Conservation (phyloP, 176 grass and related monocot genomes). For the Bonia amplexicaulis region DNA sequence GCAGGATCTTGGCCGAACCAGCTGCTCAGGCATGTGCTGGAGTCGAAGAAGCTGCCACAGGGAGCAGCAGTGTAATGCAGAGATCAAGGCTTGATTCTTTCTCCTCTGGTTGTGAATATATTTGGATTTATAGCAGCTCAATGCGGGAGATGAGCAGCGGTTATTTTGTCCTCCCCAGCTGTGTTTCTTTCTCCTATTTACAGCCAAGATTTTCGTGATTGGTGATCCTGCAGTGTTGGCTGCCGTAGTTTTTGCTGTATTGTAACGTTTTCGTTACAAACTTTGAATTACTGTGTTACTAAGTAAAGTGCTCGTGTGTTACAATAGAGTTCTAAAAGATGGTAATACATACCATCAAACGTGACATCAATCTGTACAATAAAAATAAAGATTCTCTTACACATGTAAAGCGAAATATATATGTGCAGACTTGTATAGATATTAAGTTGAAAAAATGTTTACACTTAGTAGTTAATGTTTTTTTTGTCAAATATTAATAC, state of each 20-base stretch:
- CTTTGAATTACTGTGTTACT: neutral
- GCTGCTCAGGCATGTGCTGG: conserved; percentile 91
- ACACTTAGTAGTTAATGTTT: too few species aligned
- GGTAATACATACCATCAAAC: too few species aligned
- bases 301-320: too few species aligned
- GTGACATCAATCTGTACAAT: too few species aligned
- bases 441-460: too few species aligned
- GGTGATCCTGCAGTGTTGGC: conserved; percentile 16
- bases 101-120: conserved; percentile 42
- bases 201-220: conserved; percentile 39
- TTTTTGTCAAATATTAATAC: too few species aligned
- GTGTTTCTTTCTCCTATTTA: conserved; percentile 27
- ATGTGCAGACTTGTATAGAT: too few species aligned
- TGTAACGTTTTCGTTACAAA: conserved; percentile 20
- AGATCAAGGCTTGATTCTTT: conserved; percentile 70
- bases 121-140: conserved; percentile 32
- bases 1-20: conserved; percentile 51
- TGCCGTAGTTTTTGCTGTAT: conserved; percentile 3
- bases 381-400: too few species aligned
- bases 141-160: conserved; percentile 32
- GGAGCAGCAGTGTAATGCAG: conserved; percentile 91
- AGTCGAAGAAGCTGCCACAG: conserved; percentile 88
- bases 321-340: too few species aligned
- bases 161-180: conserved; percentile 38
- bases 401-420: too few species aligned